Conservation (phyloP, 371 early-diverging fungal genomes). For the Apophysomyces elegans region DNA sequence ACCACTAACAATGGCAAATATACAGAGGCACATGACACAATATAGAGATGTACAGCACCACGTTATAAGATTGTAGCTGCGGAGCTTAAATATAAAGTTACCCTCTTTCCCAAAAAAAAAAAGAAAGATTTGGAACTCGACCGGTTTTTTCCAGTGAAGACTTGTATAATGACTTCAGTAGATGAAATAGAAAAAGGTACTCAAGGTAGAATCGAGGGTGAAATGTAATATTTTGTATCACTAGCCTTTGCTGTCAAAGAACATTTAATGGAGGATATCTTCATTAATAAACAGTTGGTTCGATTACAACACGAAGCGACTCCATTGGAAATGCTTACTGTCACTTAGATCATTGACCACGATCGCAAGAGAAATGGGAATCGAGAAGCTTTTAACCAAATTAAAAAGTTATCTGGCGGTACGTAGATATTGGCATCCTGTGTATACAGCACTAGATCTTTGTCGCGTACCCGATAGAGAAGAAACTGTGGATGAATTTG, state of each 20-base stretch:
- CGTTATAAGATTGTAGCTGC: no score
- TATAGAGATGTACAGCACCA: no score
- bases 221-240: neutral
- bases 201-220: neutral
- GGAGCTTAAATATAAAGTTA: no score
- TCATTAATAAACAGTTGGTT: constrained; percentile 65
- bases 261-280: constrained; percentile 62
- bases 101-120: no score
- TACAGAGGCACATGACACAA: no score
- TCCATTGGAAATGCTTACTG: neutral
- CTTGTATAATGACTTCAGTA: neutral
- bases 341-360: constrained; percentile 60
- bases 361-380: constrained; percentile 64
- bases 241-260: constrained; percentile 59
- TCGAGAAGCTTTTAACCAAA: constrained; percentile 58
- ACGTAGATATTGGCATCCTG: neutral
- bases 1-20: no score
- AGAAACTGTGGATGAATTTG: constrained; percentile 66
- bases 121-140: no score
- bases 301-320: neutral
- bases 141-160: no score
- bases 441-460: no score
- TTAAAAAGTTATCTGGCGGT: constrained; percentile 39
- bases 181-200: neutral
- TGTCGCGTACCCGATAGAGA: constrained; percentile 26